Conservation (phyloP, 257 asterid genomes). For the Fraxinus excelsior region DNA sequence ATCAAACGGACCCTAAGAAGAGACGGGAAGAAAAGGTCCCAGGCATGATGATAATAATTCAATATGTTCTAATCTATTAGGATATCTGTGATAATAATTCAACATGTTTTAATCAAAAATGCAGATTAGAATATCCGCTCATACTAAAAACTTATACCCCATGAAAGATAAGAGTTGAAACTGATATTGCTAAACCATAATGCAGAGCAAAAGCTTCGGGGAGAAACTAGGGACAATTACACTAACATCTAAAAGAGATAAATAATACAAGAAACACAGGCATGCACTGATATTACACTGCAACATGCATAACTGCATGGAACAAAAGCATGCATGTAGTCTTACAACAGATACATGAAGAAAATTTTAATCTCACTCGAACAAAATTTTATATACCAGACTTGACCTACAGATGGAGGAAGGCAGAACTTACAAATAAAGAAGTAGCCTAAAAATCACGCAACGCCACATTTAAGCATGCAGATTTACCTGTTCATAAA, state of each 20-base stretch:
- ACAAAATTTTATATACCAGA: not conserved
- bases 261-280: not conserved
- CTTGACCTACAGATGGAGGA: not conserved
- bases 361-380: not conserved
- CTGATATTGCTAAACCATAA: not conserved
- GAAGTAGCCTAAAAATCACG: not conserved
- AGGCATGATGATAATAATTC: not conserved
- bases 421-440: not conserved
- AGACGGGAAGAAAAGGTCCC: not conserved
- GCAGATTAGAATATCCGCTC: not conserved
- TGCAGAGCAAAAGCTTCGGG: not conserved
- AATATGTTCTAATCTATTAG: not conserved
- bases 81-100: not conserved
- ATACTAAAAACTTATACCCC: not conserved
- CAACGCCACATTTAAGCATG: not conserved
- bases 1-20: not conserved
- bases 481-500: slow-evolving; percentile 67
- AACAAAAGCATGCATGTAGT: not conserved
- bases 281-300: not conserved
- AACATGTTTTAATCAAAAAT: not conserved
- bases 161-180: not conserved
- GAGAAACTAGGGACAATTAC: not conserved
- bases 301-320: not conserved
- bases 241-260: not conserved
- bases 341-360: not conserved